Conservation (phyloP, 1,139 yeast genomes). For the Magnusiomyces tetraspermus region DNA sequence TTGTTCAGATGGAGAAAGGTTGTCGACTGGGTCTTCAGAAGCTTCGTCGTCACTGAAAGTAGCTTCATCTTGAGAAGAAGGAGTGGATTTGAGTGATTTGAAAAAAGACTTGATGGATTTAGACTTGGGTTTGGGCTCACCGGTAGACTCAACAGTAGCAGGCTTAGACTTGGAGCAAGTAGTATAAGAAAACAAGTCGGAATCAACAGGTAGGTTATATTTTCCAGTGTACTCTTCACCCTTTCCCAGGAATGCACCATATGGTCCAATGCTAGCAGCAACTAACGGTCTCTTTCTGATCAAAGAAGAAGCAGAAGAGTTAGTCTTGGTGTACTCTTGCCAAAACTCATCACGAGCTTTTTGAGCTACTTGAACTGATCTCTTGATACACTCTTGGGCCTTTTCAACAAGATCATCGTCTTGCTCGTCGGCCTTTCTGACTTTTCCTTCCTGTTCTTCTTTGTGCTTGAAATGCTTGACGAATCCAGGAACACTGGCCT, state of each 20-base stretch:
- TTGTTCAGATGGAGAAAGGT: neutral
- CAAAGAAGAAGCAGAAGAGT: neutral
- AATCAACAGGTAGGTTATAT: slow-evolving; percentile 30
- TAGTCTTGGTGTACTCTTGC: neutral
- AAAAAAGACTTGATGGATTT: too few relatives aligned
- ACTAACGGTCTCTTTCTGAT: slow-evolving; percentile 26
- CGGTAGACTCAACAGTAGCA: too few relatives aligned
- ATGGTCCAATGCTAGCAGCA: slow-evolving; percentile 64
- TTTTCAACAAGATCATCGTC: neutral
- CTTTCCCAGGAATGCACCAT: slow-evolving; percentile 54
- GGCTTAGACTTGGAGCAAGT: too few relatives aligned
- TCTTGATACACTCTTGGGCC: slow-evolving; percentile 21
- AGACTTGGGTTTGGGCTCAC: too few relatives aligned
- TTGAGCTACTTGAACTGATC: slow-evolving; percentile 27
- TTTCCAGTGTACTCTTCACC: slow-evolving; percentile 65
- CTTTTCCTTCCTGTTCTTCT: too few relatives aligned
- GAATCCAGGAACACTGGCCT: slow-evolving; percentile 31
- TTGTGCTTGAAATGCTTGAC: neutral
- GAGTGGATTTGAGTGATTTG: too few relatives aligned
- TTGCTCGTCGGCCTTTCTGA: neutral
- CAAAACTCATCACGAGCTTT: slow-evolving; percentile 24
- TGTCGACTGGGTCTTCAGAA: too few relatives aligned
- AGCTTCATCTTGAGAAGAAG: too few relatives aligned
- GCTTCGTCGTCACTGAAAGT: too few relatives aligned
- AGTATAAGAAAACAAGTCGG: too few relatives aligned